Conservation (phyloP, 2,329 filamentous ascomycete species). For the Trichoderma cornu-damae region DNA sequence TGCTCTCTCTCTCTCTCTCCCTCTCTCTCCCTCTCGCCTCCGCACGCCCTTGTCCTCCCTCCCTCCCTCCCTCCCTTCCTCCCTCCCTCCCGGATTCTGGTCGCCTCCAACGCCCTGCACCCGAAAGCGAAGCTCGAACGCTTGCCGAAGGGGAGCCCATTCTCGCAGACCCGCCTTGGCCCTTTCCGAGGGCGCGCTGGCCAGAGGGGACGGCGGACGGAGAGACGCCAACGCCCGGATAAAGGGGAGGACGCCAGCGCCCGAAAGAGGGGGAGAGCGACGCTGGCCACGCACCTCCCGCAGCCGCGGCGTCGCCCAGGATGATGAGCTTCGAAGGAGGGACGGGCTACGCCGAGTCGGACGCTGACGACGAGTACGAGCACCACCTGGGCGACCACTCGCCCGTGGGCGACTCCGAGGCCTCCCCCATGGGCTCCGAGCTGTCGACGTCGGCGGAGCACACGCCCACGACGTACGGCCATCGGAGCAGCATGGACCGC, state of each 20-base stretch:
- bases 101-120: slow-evolving; percentile 5
- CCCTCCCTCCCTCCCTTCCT: too few species aligned
- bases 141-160: neutral
- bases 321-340: slow-evolving; percentile 59
- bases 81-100: neutral
- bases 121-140: neutral
- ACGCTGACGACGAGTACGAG: slow-evolving; percentile 81
- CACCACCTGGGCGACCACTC: slow-evolving; percentile 63
- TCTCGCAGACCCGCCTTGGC: neutral
- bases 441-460: slow-evolving; percentile 65
- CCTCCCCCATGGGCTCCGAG: slow-evolving; percentile 66
- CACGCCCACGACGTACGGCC: slow-evolving; percentile 72
- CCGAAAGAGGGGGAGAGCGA: neutral
- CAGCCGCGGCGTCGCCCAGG: slow-evolving; percentile 21
- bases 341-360: slow-evolving; percentile 71
- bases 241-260: slow-evolving; percentile 13
- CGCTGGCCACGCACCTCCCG: slow-evolving; percentile 10
- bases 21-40: slow-evolving; percentile 6
- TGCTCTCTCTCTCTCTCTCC: slow-evolving; percentile 7
- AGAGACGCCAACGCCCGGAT: neutral
- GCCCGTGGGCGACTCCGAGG: slow-evolving; percentile 63
- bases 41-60: slow-evolving; percentile 1
- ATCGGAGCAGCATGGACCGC: slow-evolving; percentile 58
- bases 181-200: neutral
- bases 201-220: neutral